phyloP scores from a whole-genome alignment of 2,329 filamentous ascomycete genomes.

The Colletotrichum brevisporum region DNA sequence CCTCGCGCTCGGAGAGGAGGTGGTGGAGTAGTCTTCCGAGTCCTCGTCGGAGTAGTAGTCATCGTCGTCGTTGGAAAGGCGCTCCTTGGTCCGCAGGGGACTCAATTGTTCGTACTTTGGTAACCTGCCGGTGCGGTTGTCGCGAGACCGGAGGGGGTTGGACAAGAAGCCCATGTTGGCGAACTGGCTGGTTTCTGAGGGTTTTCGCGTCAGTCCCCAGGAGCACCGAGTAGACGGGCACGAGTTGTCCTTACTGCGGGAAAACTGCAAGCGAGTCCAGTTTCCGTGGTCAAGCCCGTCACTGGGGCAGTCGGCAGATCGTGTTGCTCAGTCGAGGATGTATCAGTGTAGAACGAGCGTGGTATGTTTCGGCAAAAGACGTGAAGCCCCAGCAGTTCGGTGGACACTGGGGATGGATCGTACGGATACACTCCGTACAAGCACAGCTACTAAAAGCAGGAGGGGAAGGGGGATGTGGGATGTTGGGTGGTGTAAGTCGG shows the following conservation, averaged over 20 bases:
- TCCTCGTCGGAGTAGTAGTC: slow-evolving; percentile 62
- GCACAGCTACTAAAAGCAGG: slow-evolving; percentile 17
- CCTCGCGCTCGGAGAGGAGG: slow-evolving; percentile 61
- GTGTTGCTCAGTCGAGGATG: slow-evolving; percentile 7
- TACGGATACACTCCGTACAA: not conserved
- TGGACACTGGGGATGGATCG: slow-evolving; percentile 19
- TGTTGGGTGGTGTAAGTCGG: slow-evolving; percentile 9
- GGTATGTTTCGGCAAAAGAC: slow-evolving; percentile 8
- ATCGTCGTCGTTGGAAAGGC: slow-evolving; percentile 66
- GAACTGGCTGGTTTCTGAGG: slow-evolving; percentile 33
- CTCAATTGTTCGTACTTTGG: slow-evolving; percentile 65
- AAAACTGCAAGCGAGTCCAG: slow-evolving; percentile 2
- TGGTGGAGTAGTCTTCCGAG: slow-evolving; percentile 56
- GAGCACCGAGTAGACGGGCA: not conserved
- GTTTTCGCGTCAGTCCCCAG: slow-evolving; percentile 11
- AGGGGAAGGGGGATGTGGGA: too few species aligned
- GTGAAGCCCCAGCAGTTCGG: slow-evolving; percentile 9
- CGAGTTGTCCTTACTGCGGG: slow-evolving; percentile 20
- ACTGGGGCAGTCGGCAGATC: slow-evolving; percentile 6
- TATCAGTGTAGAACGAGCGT: not conserved
- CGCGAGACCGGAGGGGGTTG: slow-evolving; percentile 63
- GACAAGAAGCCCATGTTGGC: slow-evolving; percentile 64
- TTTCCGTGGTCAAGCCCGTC: slow-evolving; percentile 9
- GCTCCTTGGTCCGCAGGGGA: slow-evolving; percentile 59
- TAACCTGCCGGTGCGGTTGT: slow-evolving; percentile 57